Evolutionary conservation across 805 yeast species (phyloP), one percentile per base, ranked within the genome.

Genomic region (Sugiyamaella chiloensis): DNA sequence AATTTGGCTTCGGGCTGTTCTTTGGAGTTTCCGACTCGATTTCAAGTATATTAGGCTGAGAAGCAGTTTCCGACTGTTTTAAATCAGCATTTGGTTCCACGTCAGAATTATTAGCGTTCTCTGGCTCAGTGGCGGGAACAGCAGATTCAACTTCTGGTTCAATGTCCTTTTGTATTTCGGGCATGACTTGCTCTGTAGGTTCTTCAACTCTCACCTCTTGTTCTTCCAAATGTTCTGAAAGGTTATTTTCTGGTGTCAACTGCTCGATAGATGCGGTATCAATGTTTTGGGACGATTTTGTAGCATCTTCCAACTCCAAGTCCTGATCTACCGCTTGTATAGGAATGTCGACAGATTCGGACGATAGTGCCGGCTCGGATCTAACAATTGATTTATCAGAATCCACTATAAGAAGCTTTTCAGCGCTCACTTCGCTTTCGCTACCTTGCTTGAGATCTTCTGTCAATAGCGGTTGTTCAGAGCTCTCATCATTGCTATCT

Each of bases 161-260:
- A 11, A 11, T 26, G 9, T 26, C 29, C 11, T 7, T 26, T 8
- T 7, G 7, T 8, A 26, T 11, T 26, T 26, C 29, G 29, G 29
- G 29, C 9, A 7, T 11, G 11, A 8, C 11, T 26, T 26, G 9
- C 11, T 7, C 7, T 8, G 11, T 11, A 17, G 36, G 26, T 14
- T 27, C 46, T 9, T 30, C 31, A 4, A 42, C 46, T 3, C 17
- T 11, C 3, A 36, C 24, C 24, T 24, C 31, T 27, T 46, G 42
- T 23, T 48, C 44, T 23, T 44, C 51, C 5, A 17, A 11, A 5
- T 21, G 21, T 9, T 31, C 41, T 21, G 41, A 37, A 20, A 17
- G 19, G 17, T 21, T 21, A 32, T 40, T 24, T 8, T 30, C 45
- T 7, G n/a, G n/a, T n/a, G n/a, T n/a, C 9, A 26, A 8, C 29